A percentile compares a stretch with the other conserved stretches of the same genome.
phyloP scores from a whole-genome alignment of 352 stramenopile species.

The Thalassiosira exigua region DNA sequence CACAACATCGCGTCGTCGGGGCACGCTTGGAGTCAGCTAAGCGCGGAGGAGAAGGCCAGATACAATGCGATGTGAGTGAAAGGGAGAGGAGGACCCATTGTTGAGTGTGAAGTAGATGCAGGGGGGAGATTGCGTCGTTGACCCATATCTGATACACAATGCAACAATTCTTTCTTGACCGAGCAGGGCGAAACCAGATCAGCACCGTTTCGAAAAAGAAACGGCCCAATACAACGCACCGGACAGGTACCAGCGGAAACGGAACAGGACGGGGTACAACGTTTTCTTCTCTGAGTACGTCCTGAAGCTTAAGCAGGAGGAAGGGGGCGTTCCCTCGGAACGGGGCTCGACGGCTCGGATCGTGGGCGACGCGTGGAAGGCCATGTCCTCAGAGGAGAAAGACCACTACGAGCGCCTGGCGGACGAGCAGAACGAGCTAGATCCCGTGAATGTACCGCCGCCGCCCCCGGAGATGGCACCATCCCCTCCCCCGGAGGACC shows the following conservation, averaged over 20 bases:
- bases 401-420: conserved; percentile 79
- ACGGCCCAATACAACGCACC: conserved; percentile 77
- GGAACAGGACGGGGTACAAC: conserved; percentile 64
- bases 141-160: not conserved
- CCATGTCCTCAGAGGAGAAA: conserved; percentile 71
- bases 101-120: not conserved
- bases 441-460: conserved; percentile 45
- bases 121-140: no score
- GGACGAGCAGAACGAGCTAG: conserved; percentile 74
- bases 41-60: conserved; percentile 68
- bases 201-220: conserved; percentile 76
- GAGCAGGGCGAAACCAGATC: conserved; percentile 63
- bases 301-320: conserved; percentile 63
- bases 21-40: conserved; percentile 71
- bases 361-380: conserved; percentile 77
- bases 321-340: conserved; percentile 69
- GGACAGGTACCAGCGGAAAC: conserved; percentile 54
- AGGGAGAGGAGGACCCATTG: not conserved
- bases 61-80: conserved; percentile 73
- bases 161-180: conserved; percentile 5
- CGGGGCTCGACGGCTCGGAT: conserved; percentile 68
- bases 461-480: not conserved
- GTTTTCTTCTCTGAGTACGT: conserved; percentile 82
- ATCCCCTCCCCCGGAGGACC: not conserved
- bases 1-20: conserved; percentile 68